Evolutionary conservation across 257 asterid genomes (phyloP), one percentile per base, ranked within the genome.

Genomic region (Salvia hispanica): DNA sequence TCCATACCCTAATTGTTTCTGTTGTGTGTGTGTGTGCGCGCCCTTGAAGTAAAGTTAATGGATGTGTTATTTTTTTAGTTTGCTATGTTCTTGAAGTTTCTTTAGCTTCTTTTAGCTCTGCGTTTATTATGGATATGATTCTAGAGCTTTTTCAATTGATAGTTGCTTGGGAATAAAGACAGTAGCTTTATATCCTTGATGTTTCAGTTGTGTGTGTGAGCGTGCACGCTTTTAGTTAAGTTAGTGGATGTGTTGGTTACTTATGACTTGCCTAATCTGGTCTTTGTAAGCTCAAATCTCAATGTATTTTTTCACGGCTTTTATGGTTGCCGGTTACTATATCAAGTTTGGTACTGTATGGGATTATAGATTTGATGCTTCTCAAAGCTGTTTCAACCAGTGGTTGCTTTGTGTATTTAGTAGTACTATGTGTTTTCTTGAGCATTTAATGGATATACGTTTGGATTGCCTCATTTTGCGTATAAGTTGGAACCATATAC

Each of bases 111-210:
- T 5, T 34, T 34, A 14, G 46, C 64, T 16, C 45, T 52, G 33
- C 28, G 66, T 59, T 28, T 40, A 9, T 66, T 5, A 36, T 63
- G 69, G 37, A 15, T 54, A 37, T 60, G 45, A 25, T 34, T 34
- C 34, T 15, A 51, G 66, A 54, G 75, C 58, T 56, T 64, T 53
- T 46, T 34, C 64, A 43, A 2, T 34, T 47, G 52, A 43, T 37
- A 28, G 12, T 61, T 55, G 66, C 45, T 54, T 51, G 76, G 85
- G 21, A 65, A 81, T 18, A 89, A 80, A 79, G 80, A 82, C 82
- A 84, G 84, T 81, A 76, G 55, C 67, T 28, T 48, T 47, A 37
- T 39, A 12, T 3, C 59, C 31, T 67, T 8, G 5, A 14, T 36
- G 13, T 64, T 6, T 47, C 3, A 10, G 44, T 14, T 18, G 46